A percentile compares a stretch with the other conserved stretches of the same genome.
These are phyloP conservation scores for Diplocarpon mali DNA, from an alignment of 2,329 filamentous ascomycete genomes.

Conservation along the genomic window DNA sequence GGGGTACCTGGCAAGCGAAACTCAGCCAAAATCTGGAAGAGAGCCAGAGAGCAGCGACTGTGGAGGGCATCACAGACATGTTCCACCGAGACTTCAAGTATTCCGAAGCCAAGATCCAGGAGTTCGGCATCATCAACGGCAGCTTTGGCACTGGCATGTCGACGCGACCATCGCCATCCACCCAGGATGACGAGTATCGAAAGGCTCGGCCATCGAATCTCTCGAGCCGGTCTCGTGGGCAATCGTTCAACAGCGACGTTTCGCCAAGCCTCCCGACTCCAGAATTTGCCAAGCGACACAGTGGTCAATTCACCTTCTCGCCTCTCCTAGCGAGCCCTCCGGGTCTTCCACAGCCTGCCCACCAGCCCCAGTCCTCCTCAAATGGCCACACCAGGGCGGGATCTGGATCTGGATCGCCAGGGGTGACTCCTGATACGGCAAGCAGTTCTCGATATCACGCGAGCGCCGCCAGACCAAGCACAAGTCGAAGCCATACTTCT, in stretches of 20 bases:
- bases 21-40: conserved; percentile 64
- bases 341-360: conserved; percentile 44
- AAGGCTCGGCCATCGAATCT: conserved; percentile 25
- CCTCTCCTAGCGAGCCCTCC: conserved; percentile 35
- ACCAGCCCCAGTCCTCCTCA: conserved; percentile 40
- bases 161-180: conserved; percentile 28
- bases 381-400: conserved; percentile 41
- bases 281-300: conserved; percentile 55
- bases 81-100: conserved; percentile 73
- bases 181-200: conserved; percentile 28
- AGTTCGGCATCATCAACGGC: conserved; percentile 70
- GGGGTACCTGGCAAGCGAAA: conserved; percentile 72
- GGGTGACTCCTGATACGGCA: conserved; percentile 39
- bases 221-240: conserved; percentile 39
- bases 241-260: conserved; percentile 51
- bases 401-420: conserved; percentile 48
- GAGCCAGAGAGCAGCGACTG: conserved; percentile 49
- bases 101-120: conserved; percentile 59
- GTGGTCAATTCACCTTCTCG: conserved; percentile 54
- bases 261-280: conserved; percentile 53
- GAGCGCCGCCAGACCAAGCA: conserved; percentile 38
- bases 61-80: conserved; percentile 62
- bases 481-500: conserved; percentile 49
- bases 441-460: conserved; percentile 32
- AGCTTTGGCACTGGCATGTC: conserved; percentile 34